phyloP scores from a whole-genome alignment of 2,329 filamentous ascomycete species.

The Colletotrichum theobromicola region DNA sequence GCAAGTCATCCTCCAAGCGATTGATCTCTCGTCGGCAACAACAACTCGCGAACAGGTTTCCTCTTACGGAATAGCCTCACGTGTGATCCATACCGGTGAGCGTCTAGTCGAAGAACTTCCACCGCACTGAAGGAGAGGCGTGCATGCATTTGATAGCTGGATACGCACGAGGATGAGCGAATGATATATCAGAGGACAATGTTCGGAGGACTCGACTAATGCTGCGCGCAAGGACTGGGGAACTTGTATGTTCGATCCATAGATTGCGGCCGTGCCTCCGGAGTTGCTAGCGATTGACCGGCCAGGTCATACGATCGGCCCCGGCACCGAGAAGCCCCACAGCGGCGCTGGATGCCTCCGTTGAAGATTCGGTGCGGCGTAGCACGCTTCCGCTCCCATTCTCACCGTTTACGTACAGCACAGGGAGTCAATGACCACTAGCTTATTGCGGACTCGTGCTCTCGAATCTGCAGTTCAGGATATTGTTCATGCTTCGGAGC shows the following conservation, averaged over 20 bases:
- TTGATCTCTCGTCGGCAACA: background rate
- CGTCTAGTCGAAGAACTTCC: background rate
- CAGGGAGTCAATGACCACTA: background rate
- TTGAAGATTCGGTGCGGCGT: background rate
- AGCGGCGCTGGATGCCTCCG: background rate
- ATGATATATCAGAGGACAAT: background rate
- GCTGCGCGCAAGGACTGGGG: background rate
- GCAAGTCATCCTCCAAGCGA: background rate
- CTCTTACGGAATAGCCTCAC: background rate
- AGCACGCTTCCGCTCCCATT: background rate
- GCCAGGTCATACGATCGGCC: background rate
- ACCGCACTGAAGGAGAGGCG: background rate
- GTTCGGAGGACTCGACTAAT: background rate
- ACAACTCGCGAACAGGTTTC: background rate
- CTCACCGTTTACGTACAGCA: background rate
- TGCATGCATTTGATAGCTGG: background rate
- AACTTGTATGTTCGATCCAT: background rate
- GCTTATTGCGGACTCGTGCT: fast-evolving
- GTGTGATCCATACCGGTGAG: background rate
- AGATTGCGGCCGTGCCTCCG: background rate
- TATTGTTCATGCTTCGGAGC: background rate
- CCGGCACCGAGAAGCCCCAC: background rate
- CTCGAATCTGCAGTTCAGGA: background rate
- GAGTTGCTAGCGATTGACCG: background rate
- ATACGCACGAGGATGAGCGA: background rate